Evolutionary conservation across 768 basidiomycete genomes (phyloP), one percentile per base, ranked within the genome.

Genomic region (Kondoa malvinella): DNA sequence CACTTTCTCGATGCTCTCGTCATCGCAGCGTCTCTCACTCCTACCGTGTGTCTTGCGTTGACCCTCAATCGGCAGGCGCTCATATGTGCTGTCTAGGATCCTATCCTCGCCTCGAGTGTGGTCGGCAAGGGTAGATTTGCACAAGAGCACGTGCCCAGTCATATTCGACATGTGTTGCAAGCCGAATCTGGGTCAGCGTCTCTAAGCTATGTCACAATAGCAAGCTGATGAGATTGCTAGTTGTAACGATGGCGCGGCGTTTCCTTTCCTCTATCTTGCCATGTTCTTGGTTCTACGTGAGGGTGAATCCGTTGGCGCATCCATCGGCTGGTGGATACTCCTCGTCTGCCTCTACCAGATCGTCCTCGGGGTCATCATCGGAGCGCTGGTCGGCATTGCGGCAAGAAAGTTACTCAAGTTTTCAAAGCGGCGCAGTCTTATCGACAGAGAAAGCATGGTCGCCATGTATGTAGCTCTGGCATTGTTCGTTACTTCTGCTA

Each of bases 211-310:
- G n/a, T n/a, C n/a, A n/a, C n/a, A n/a, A n/a, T n/a, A n/a, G n/a
- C n/a, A n/a, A n/a, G n/a, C n/a, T n/a, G n/a, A n/a, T n/a, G n/a
- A n/a, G n/a, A n/a, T n/a, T n/a, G n/a, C n/a, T n/a, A n/a, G n/a
- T n/a, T n/a, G n/a, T 74, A 99, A 97, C 76, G 95, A 99, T 70
- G 95, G 95, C 34, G 94, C 94, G 0, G 91, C 92, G 0, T 95
- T 92, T 77, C 92, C 92, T 0, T 96, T 96, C 77, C 80, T 97
- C 31, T 78, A 77, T 70, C 75, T 99, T 68, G 84, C 94, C 0
- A 80, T 99, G 1, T 96, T 94, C 76, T 83, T 97, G 69, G 83
- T 86, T 66, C 78, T 92, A 56, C 87, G 94, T 68, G 70, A 74
- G 1, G 79, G 81, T 1, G 80, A 78, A 32, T 82, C 83, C 0